Conservation (phyloP, 2,329 filamentous ascomycete genomes). For the Hypoxylon sp. region DNA sequence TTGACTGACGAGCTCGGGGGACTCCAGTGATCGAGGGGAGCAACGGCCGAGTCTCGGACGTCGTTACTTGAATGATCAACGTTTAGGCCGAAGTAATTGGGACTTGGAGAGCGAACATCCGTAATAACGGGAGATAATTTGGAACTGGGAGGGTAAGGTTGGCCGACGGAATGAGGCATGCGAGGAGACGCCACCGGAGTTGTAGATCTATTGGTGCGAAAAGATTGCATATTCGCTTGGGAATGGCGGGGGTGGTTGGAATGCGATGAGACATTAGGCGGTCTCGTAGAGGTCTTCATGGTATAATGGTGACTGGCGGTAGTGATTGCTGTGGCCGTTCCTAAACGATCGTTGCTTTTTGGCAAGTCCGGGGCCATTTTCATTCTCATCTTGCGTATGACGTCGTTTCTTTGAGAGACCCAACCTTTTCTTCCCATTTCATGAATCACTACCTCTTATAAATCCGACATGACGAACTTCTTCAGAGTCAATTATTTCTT, state of each 20-base stretch:
- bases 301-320: conserved; percentile 52
- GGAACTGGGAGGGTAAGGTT: conserved; percentile 64
- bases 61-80: conserved; percentile 72
- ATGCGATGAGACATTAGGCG: conserved; percentile 51
- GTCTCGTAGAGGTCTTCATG: conserved; percentile 55
- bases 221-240: conserved; percentile 60
- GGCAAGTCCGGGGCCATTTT: conserved; percentile 51
- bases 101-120: conserved; percentile 71
- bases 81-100: conserved; percentile 89
- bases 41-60: conserved; percentile 73
- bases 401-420: conserved; percentile 46
- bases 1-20: conserved; percentile 78
- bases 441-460: conserved; percentile 38
- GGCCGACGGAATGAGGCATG: conserved; percentile 68
- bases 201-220: conserved; percentile 59
- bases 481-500: conserved; percentile 9
- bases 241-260: conserved; percentile 54
- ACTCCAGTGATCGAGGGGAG: conserved; percentile 81
- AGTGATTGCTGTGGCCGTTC: conserved; percentile 25
- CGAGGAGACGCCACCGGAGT: conserved; percentile 70
- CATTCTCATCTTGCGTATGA: conserved; percentile 47
- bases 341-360: conserved; percentile 50
- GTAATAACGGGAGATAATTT: conserved; percentile 62
- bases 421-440: conserved; percentile 44
- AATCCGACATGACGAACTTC: conserved; percentile 41